Evolutionary conservation across 73 alveolate species (phyloP), one percentile per base, ranked within the genome.

Genomic region (Stentor roeselii): DNA sequence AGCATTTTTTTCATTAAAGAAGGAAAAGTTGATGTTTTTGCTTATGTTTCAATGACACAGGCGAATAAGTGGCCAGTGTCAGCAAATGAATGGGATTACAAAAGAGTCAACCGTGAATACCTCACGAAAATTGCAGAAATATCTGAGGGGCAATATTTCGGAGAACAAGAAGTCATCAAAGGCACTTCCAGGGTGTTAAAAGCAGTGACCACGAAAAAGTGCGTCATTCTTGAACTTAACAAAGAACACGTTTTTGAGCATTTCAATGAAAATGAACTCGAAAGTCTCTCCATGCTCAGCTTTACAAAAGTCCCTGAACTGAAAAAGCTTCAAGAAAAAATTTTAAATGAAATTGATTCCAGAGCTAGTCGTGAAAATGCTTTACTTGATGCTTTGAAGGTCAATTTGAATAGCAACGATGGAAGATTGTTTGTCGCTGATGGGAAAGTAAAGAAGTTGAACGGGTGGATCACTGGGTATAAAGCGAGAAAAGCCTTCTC

Each of bases 311-410:
- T 76, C n/a, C 74, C 74, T 3, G 11, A 31, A 0, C n/a, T 21
- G 32, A 35, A 76, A 41, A 39, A 76, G 39, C 39, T 76, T 1
- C 84, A 76, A 40, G 74, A 76, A 67, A 67, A 67, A 67, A 67
- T 67, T 32, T 21, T 34, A 0, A 30, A 34, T 21, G 80, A 67
- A 67, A n/a, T 67, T 21, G 37, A 67, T 1, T 15, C 15, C 42
- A 67, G 80, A 40, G 37, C 34, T 67, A 30, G 21, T 30, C 34
- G 21, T 15, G 80, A 67, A 67, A 67, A 67, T 21, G 80, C 80
- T 67, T 32, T 67, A 67, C 37, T 67, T 21, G 80, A 67, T 67
- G 80, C 80, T 67, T 34, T 67, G 14, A 67, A 67, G 37, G 37
- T 67, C 14, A 32, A 67, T 67, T 67, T 21, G 15, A 27, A 36